Percentiles rank a stretch among this genome's conserved stretches.
phyloP scores from a whole-genome alignment of 1,139 yeast species.

The Suhomyces coccinellae region DNA sequence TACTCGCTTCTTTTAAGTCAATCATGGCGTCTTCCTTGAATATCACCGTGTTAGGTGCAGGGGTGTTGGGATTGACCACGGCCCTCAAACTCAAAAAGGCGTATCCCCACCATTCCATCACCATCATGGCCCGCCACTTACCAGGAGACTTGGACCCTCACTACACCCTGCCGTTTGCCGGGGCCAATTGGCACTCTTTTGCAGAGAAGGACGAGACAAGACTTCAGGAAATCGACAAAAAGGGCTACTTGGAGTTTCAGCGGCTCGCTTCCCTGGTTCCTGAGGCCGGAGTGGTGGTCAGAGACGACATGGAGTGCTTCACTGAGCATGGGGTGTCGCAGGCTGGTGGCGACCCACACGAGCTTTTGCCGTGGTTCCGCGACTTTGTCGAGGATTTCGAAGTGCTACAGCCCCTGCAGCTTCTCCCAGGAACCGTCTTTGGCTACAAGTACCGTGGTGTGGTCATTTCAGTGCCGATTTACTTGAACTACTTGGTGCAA shows the following conservation, averaged over 20 bases:
- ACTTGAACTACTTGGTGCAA: conserved; percentile 46
- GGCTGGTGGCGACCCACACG: conserved; percentile 15
- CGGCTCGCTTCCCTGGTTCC: conserved; percentile 45
- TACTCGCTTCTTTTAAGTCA: neutral
- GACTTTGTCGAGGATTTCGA: conserved; percentile 36
- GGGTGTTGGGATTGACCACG: conserved; percentile 43
- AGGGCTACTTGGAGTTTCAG: conserved; percentile 41
- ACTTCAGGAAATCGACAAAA: conserved; percentile 39
- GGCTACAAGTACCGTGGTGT: conserved; percentile 50
- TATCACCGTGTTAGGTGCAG: conserved; percentile 42
- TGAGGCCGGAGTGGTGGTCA: conserved; percentile 45
- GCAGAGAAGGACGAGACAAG: conserved; percentile 32
- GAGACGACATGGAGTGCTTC: conserved; percentile 27
- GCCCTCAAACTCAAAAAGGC: conserved; percentile 33
- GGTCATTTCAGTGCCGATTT: conserved; percentile 51
- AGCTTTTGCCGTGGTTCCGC: conserved; percentile 48
- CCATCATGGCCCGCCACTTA: conserved; percentile 35
- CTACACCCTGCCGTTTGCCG: conserved; percentile 45
- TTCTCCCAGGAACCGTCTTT: conserved; percentile 31
- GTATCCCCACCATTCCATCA: conserved; percentile 24
- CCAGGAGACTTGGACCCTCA: conserved; percentile 42
- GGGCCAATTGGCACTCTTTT: conserved; percentile 51
- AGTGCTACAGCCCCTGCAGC: conserved; percentile 27
- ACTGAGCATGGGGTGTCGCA: conserved; percentile 27
- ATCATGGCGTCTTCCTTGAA: neutral